These are phyloP conservation scores for Coemansia sp. DNA, from an alignment of 371 early-diverging fungal species.

Conservation along the genomic window DNA sequence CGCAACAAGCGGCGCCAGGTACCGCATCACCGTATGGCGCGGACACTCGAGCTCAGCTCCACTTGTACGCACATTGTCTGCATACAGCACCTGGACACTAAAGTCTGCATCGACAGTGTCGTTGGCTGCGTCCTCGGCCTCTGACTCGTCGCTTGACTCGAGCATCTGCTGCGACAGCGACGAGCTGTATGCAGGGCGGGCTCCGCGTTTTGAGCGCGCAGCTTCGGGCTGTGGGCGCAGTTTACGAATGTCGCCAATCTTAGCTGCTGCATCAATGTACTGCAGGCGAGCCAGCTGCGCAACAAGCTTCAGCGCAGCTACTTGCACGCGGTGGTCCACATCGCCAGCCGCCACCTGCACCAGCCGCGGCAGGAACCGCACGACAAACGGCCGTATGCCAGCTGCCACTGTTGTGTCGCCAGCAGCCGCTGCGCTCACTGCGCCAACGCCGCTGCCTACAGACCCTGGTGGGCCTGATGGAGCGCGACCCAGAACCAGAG, in stretches of 20 bases:
- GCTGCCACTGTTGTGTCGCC: slow-evolving; percentile 27
- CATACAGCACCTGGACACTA: slow-evolving; percentile 17
- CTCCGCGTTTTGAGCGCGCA: not conserved
- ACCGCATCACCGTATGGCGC: slow-evolving; percentile 35
- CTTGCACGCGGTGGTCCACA: slow-evolving; percentile 63
- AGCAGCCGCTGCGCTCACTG: slow-evolving; percentile 9
- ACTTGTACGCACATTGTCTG: slow-evolving; percentile 5
- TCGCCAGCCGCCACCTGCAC: slow-evolving; percentile 85
- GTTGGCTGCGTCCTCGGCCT: slow-evolving; percentile 4
- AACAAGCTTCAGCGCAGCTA: slow-evolving; percentile 65
- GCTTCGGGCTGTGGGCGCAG: slow-evolving; percentile 1
- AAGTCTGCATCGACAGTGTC: not conserved
- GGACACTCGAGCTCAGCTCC: slow-evolving; percentile 25
- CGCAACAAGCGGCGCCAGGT: slow-evolving; percentile 46
- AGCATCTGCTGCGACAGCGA: slow-evolving; percentile 53
- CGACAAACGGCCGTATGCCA: slow-evolving; percentile 68
- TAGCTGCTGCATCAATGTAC: slow-evolving; percentile 53
- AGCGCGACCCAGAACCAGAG: slow-evolving; percentile 17
- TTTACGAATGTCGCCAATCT: slow-evolving; percentile 40
- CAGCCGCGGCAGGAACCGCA: slow-evolving; percentile 72
- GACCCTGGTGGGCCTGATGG: slow-evolving; percentile 4
- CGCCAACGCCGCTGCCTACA: slow-evolving; percentile 42
- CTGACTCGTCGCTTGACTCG: slow-evolving; percentile 44
- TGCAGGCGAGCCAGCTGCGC: slow-evolving; percentile 55
- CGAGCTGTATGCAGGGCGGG: slow-evolving; percentile 31